Conservation (phyloP, 2,329 filamentous ascomycete genomes). For the Fusarium sp. region DNA sequence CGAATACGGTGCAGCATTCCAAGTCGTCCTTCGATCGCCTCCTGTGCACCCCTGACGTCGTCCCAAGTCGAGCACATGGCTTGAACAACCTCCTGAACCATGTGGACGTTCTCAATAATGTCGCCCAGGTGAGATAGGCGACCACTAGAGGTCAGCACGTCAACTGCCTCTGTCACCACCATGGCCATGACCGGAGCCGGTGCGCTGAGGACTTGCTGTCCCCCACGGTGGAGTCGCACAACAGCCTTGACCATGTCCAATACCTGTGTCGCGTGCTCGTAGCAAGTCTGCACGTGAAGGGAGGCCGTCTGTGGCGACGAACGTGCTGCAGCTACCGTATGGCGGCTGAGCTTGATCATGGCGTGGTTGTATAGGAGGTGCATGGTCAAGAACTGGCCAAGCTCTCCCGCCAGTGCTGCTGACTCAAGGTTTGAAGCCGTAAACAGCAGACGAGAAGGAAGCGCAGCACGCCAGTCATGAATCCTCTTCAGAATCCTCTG, state of each 20-base stretch:
- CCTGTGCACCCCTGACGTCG: slow-evolving; percentile 63
- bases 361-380: slow-evolving; percentile 76
- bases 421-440: slow-evolving; percentile 68
- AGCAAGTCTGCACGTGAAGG: slow-evolving; percentile 61
- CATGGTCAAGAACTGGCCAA: slow-evolving; percentile 71
- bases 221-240: slow-evolving; percentile 50
- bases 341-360: slow-evolving; percentile 73
- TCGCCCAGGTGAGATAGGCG: slow-evolving; percentile 61
- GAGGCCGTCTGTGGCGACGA: slow-evolving; percentile 55
- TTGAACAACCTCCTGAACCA: slow-evolving; percentile 65
- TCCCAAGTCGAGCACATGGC: slow-evolving; percentile 71
- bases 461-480: slow-evolving; percentile 67
- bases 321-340: slow-evolving; percentile 57
- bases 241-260: slow-evolving; percentile 60
- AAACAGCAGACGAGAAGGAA: slow-evolving; percentile 68
- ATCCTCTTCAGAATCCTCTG: slow-evolving; percentile 63
- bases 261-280: slow-evolving; percentile 64
- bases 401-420: slow-evolving; percentile 63
- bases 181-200: slow-evolving; percentile 73
- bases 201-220: slow-evolving; percentile 51
- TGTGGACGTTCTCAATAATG: slow-evolving; percentile 65
- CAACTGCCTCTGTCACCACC: slow-evolving; percentile 71
- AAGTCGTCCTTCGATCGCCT: slow-evolving; percentile 57
- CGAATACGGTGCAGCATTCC: slow-evolving; percentile 50
- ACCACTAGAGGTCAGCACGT: slow-evolving; percentile 73